Percentiles rank a stretch among this genome's conserved stretches.
phyloP scores from a whole-genome alignment of 352 stramenopile genomes.

The Pythium myriotylum region DNA sequence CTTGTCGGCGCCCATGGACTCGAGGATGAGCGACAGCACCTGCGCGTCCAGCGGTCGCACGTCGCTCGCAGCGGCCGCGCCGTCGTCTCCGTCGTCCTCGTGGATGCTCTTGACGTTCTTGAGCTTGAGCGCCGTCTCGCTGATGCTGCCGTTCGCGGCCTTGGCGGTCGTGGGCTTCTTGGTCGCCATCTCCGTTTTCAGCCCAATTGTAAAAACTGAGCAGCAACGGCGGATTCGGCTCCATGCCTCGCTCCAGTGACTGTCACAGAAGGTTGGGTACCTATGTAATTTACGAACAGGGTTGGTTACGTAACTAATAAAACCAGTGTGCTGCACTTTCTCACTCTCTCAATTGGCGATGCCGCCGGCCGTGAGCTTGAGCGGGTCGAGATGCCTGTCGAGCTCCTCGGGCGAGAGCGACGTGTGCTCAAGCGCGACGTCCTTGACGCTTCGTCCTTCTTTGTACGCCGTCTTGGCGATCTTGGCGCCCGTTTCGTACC shows the following conservation, averaged over 20 bases:
- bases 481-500: constrained; percentile 58
- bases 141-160: constrained; percentile 24
- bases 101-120: constrained; percentile 62
- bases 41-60: constrained; percentile 62
- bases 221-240: too few species aligned
- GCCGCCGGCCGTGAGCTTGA: constrained; percentile 47
- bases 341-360: constrained; percentile 43
- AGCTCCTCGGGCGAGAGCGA: constrained; percentile 48
- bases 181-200: background rate
- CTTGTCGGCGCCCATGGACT: constrained; percentile 81
- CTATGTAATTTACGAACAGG: background rate
- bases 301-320: background rate
- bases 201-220: too few species aligned
- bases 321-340: background rate
- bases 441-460: constrained; percentile 50
- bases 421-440: constrained; percentile 48
- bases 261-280: too few species aligned
- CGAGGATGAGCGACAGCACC: constrained; percentile 61
- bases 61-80: constrained; percentile 41
- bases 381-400: constrained; percentile 54
- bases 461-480: constrained; percentile 67
- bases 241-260: too few species aligned
- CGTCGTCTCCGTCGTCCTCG: constrained; percentile 60
- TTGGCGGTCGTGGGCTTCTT: constrained; percentile 18
- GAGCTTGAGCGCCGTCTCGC: constrained; percentile 45